phyloP scores from a whole-genome alignment of 495 filamentous ascomycete species.

The Cercophora sp. region DNA sequence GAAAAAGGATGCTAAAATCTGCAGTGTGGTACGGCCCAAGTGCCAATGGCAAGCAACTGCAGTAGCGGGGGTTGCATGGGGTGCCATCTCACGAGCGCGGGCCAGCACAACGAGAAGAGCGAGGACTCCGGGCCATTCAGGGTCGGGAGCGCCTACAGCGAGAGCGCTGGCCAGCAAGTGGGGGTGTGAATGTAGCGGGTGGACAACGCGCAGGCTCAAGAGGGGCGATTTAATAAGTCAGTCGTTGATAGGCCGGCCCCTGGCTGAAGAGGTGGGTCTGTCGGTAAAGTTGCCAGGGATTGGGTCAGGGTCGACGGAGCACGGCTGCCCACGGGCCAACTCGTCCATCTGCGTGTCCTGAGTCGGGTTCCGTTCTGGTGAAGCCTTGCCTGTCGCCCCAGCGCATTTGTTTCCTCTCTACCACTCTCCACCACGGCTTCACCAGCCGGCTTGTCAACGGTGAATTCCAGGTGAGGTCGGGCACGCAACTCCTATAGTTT shows the following conservation, averaged over 20 bases:
- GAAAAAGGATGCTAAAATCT: conserved; percentile 18
- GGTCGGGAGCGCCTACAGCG: conserved; percentile 15
- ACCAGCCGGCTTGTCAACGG: too few species aligned
- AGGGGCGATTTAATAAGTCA: conserved; percentile 5
- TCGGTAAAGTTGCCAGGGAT: conserved; percentile 6
- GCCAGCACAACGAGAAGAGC: conserved; percentile 4
- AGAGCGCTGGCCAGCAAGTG: not conserved
- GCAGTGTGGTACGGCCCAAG: conserved; percentile 15
- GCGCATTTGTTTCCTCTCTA: not conserved
- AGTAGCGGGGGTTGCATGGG: conserved; percentile 18
- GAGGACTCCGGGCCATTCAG: conserved; percentile 9
- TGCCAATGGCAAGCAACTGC: conserved; percentile 21
- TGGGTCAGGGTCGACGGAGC: conserved; percentile 5
- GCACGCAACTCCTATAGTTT: too few species aligned
- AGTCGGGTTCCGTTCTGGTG: conserved; percentile 3
- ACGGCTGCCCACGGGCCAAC: conserved; percentile 9
- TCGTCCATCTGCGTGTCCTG: conserved; percentile 9
- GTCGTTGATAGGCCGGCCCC: conserved; percentile 13
- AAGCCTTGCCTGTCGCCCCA: not conserved
- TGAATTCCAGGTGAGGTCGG: too few species aligned
- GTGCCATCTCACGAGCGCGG: conserved; percentile 10
- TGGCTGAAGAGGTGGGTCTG: conserved; percentile 12
- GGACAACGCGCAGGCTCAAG: not conserved
- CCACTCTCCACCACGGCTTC: too few species aligned
- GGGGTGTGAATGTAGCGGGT: conserved; percentile 10